Conservation (phyloP, 1,139 yeast genomes). For the Geotrichum fermentans region DNA sequence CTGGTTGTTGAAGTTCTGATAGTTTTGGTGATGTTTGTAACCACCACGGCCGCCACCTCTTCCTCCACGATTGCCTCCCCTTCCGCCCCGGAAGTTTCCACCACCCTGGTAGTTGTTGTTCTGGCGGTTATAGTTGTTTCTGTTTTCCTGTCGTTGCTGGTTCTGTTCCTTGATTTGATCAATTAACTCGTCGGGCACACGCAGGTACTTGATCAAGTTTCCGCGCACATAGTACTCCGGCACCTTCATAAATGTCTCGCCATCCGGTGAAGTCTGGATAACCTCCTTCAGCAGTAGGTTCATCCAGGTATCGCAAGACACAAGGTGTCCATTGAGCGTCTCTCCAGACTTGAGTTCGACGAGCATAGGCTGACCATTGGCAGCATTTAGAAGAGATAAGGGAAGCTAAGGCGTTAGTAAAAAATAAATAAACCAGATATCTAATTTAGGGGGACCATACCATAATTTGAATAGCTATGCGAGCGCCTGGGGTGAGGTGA, state of each 20-base stretch:
- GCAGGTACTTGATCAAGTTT: constrained; percentile 63
- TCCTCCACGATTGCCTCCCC: constrained; percentile 26
- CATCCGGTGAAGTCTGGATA: constrained; percentile 64
- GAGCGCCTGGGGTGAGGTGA: too few relatives aligned
- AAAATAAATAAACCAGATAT: too few relatives aligned
- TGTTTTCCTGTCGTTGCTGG: constrained; percentile 61
- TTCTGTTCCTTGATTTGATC: constrained; percentile 59
- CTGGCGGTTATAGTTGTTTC: constrained; percentile 27
- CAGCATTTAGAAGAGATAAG: constrained; percentile 79
- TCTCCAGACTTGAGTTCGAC: constrained; percentile 93
- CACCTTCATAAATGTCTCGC: constrained; percentile 60
- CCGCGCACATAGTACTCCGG: constrained; percentile 86
- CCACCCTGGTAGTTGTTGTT: constrained; percentile 23
- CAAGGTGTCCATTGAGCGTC: constrained; percentile 76
- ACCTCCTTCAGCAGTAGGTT: constrained; percentile 79
- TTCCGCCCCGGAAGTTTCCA: constrained; percentile 24
- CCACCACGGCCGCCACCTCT: constrained; percentile 26
- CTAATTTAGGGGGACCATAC: too few relatives aligned
- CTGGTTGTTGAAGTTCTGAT: constrained; percentile 18
- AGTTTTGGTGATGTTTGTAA: constrained; percentile 17
- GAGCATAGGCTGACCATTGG: constrained; percentile 81
- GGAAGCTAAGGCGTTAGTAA: too few relatives aligned
- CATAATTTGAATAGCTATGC: too few relatives aligned
- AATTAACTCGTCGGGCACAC: constrained; percentile 50
- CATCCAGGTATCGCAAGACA: constrained; percentile 95